These are phyloP conservation scores for Geranomyces michiganensis DNA, from an alignment of 192 early-diverging fungal species.

Conservation along the genomic window DNA sequence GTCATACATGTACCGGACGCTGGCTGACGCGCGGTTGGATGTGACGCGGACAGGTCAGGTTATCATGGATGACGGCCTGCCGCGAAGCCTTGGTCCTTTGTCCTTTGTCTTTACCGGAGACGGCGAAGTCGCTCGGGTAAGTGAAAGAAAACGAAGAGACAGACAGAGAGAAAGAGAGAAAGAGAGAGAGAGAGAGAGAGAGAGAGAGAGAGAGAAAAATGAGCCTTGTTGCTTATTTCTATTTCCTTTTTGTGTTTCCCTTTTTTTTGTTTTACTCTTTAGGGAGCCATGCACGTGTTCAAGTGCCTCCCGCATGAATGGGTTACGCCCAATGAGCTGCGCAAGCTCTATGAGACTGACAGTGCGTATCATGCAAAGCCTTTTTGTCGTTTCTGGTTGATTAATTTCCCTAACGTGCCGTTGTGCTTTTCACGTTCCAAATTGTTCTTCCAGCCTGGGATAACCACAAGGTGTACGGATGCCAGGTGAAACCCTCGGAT, in stretches of 20 bases:
- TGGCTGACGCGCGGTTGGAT: conserved; percentile 60
- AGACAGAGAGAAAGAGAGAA: too few species aligned
- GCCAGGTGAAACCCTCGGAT: conserved; percentile 77
- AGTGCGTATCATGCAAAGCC: too few species aligned
- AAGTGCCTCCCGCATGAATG: conserved; percentile 89
- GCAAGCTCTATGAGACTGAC: conserved; percentile 42
- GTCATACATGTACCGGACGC: conserved; percentile 49
- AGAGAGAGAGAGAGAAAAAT: too few species aligned
- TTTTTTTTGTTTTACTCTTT: too few species aligned
- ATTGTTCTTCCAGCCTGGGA: conserved; percentile 53
- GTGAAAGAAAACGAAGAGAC: conserved; percentile 12
- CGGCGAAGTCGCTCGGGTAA: conserved; percentile 82
- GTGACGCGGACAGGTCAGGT: conserved; percentile 71
- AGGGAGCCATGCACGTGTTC: conserved; percentile 90
- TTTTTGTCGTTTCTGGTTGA: too few species aligned
- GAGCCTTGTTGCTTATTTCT: too few species aligned
- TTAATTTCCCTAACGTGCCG: too few species aligned
- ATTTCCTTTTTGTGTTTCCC: too few species aligned
- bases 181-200: too few species aligned
- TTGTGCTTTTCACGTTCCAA: too few species aligned
- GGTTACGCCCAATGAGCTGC: conserved; percentile 65
- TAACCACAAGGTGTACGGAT: conserved; percentile 76
- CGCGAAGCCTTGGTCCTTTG: conserved; percentile 86
- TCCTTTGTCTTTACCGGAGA: conserved; percentile 88
- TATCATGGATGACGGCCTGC: conserved; percentile 86